Evolutionary conservation across 768 basidiomycete species (phyloP).

Genomic region (Tephrocybe sp.): DNA sequence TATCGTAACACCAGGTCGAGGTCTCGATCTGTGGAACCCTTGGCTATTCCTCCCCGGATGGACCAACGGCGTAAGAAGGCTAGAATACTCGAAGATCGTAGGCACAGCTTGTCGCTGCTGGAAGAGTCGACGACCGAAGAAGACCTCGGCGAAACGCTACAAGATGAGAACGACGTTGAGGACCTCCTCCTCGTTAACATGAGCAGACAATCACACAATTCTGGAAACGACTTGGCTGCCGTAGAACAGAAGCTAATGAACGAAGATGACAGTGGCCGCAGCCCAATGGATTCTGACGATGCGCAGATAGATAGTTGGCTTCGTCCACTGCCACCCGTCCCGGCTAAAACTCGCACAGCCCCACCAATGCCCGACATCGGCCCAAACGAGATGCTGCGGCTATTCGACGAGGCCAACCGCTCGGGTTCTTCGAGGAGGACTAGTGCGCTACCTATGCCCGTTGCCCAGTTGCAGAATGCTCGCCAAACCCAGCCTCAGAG

Average conservation of each 20-base stretch:
- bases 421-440: conserved; percentile 5
- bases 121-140: conserved; percentile 11
- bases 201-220: conserved; percentile 5
- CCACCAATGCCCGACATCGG: conserved; percentile 1
- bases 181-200: conserved; percentile 23
- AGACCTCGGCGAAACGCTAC: conserved; percentile 13
- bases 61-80: background rate
- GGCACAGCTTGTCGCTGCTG: conserved; percentile 2
- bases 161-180: conserved; percentile 26
- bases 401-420: conserved; percentile 4
- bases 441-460: background rate
- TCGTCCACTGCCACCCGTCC: background rate
- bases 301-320: conserved; percentile 19
- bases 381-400: conserved; percentile 10
- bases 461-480: background rate
- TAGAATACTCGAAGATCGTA: background rate
- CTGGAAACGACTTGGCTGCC: background rate
- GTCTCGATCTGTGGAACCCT: conserved; percentile 31
- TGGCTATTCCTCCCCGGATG: conserved; percentile 3
- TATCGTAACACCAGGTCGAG: conserved; percentile 34
- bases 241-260: background rate
- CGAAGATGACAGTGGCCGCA: background rate
- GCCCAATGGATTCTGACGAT: conserved; percentile 29
- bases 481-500: background rate
- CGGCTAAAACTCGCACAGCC: background rate